Evolutionary conservation across 2,329 filamentous ascomycete species (phyloP).

Genomic region (Fusarium sp.): DNA sequence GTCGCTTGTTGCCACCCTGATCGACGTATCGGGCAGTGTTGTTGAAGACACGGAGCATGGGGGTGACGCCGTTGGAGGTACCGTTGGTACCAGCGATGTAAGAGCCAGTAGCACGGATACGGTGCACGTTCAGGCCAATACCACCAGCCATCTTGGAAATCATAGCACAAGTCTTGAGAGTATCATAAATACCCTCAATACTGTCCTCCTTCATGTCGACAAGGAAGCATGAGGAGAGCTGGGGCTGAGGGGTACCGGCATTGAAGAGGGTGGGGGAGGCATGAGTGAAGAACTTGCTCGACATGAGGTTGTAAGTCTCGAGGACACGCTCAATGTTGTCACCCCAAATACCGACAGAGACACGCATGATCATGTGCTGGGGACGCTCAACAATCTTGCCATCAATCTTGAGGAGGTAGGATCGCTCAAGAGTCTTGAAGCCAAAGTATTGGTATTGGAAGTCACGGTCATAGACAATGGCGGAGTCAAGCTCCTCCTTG

Average conservation of each 20-base stretch:
- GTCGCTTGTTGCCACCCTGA: conserved; percentile 98
- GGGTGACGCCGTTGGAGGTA: conserved; percentile 95
- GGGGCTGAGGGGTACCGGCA: conserved; percentile 90
- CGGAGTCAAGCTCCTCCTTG: conserved; percentile 96
- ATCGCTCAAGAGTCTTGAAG: conserved; percentile 98
- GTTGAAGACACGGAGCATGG: conserved; percentile 99
- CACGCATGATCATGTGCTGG: conserved; percentile 99
- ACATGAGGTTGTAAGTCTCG: conserved; percentile 99
- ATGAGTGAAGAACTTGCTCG: conserved; percentile 97
- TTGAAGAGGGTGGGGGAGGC: conserved; percentile 98
- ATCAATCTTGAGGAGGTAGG: conserved; percentile 93
- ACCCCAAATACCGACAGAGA: conserved; percentile 94
- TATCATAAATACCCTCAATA: conserved; percentile 99
- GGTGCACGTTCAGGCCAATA: conserved; percentile 95
- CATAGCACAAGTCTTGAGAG: conserved; percentile 98
- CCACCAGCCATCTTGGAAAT: conserved; percentile 99
- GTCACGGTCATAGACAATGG: conserved; percentile 98
- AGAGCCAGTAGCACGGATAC: conserved; percentile 94
- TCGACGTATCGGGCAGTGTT: conserved; percentile 99
- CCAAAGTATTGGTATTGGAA: conserved; percentile 99
- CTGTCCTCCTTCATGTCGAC: conserved; percentile 99
- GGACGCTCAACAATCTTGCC: conserved; percentile 97
- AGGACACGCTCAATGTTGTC: conserved; percentile 93
- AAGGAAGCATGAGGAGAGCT: conserved; percentile 97
- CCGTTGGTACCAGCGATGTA: conserved; percentile 99